These are phyloP conservation scores for Melaleuca alternifolia DNA, from an alignment of 345 rosid genomes.

Conservation along the genomic window DNA sequence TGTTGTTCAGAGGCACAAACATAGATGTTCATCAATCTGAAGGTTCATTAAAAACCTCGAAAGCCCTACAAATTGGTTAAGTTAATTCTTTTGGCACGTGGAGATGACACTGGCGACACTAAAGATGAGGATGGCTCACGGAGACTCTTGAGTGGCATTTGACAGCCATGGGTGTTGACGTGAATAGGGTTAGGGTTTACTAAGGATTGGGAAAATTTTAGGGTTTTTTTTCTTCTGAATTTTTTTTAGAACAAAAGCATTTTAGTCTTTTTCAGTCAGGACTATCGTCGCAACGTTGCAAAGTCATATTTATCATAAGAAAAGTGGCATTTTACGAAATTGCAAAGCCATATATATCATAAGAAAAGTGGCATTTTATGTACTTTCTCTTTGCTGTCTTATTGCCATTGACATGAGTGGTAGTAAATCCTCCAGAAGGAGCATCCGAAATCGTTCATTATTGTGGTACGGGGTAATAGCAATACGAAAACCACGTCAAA, in stretches of 20 bases:
- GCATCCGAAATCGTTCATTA: neutral
- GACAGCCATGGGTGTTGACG: neutral
- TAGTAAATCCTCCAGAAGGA: neutral
- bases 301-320: neutral
- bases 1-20: neutral
- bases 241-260: neutral
- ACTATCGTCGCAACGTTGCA: neutral
- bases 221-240: accelerated
- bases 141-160: neutral
- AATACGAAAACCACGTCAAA: neutral
- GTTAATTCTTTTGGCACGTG: too few species aligned
- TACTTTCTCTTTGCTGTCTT: neutral
- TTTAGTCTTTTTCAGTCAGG: neutral
- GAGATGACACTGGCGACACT: neutral
- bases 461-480: neutral
- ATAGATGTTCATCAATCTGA: neutral
- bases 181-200: neutral
- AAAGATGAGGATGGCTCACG: neutral
- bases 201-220: neutral
- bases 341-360: neutral
- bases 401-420: neutral
- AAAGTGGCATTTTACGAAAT: neutral
- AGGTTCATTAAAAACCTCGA: neutral
- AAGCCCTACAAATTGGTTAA: neutral
- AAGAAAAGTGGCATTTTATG: neutral